Base-by-base conservation (phyloP, 495 filamentous ascomycete genomes). In the Neurospora sp. region DNA sequence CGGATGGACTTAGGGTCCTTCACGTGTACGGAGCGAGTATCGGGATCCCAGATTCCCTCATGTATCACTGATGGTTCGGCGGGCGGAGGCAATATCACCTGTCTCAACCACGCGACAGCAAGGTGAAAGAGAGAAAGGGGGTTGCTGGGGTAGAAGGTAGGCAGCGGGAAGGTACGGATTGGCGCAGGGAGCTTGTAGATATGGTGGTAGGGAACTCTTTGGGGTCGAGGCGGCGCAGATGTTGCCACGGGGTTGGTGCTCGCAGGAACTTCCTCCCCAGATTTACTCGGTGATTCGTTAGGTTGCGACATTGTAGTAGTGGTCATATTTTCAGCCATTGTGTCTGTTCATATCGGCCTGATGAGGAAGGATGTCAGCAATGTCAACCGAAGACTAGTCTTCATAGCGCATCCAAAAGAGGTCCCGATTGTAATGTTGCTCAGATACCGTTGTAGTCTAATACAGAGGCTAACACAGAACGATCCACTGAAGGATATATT, bases 361-460 rank as follows among this genome's bases (percentile, higher is more conserved):
- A 13, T 38, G 21, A 31, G 13, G 45, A 34, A 42, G 21, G 34
- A 37, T 70, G 71, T 73, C 34, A 69, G 59, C 71, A 17, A 17
- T 72, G 34, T 43, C 34, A 42, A 71, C 34, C 31, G 28, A 15
- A 62, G 17, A 70, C 34, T 21, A 13, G 24, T 13, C 15, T 28
- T 38, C 19, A 39, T 36, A 37, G 43, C 17, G 24, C 38, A 34
- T 19, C 24, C 37, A 45, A 19, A 43, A 37, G 39, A 74, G 54
- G 28, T 66, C 54, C 54, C 54, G 28, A 69, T 9, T 72, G 37
- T 37, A 11, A 69, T 70, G 19, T 79, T 78, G 79, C 78, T 97
- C 94, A 97, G 94, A 97, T 97, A 97, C 94, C 94, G 94, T 97
- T 96, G 94, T 97, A 97, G 94, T 97, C 93, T 92, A 87, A 88